phyloP scores from a whole-genome alignment of 148 eudicot genomes.

The Nepenthes gracilis region DNA sequence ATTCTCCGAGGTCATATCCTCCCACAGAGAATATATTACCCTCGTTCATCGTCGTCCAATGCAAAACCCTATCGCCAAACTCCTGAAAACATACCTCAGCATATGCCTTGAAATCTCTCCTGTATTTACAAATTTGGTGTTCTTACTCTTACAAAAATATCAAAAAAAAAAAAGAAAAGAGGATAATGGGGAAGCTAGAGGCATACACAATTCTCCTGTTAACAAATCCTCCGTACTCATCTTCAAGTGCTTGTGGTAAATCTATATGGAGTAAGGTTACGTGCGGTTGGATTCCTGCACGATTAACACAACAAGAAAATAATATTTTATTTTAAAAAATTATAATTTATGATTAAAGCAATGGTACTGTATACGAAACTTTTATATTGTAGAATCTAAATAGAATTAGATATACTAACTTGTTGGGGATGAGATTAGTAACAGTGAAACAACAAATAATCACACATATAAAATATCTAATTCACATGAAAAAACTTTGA shows the following conservation, averaged over 20 bases:
- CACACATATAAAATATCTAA: no score
- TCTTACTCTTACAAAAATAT: not conserved
- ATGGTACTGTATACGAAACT: no score
- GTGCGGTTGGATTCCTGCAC: conserved; percentile 64
- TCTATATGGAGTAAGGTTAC: conserved; percentile 47
- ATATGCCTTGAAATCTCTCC: conserved; percentile 47
- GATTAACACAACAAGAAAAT: not conserved
- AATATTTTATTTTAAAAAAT: not conserved
- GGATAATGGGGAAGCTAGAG: not conserved
- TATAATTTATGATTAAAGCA: no score
- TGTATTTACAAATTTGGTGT: conserved; percentile 9
- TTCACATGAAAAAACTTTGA: no score
- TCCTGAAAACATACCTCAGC: conserved; percentile 64
- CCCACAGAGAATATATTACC: conserved; percentile 23
- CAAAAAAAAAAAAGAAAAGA: not conserved
- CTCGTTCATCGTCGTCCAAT: conserved; percentile 60
- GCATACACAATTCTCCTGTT: conserved; percentile 37
- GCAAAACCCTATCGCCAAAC: conserved; percentile 46
- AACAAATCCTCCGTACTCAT: conserved; percentile 64
- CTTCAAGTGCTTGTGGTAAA: conserved; percentile 54
- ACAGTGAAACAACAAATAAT: no score
- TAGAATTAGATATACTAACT: no score
- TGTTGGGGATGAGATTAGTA: no score
- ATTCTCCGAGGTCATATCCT: conserved; percentile 25
- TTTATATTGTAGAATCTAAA: no score